A percentile compares a stretch with the other conserved stretches of the same genome.
Conservation (phyloP, 306 rosid genomes). For the Cucumis sativus region Cucumber_9930_V3 NC_026659.2:27567001-27567500, state of each 20-base stretch:
- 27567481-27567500: conserved; percentile 58
- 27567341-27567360: background rate
- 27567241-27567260: background rate
- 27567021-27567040: background rate
- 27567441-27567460: conserved; percentile 31
- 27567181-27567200: background rate
- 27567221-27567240: background rate
- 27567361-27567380: background rate
- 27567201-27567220: background rate
- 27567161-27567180: background rate
- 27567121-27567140: background rate
- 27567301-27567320: background rate
- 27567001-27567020: background rate
- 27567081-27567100: background rate
- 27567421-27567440: background rate
- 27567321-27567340: background rate
- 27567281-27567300: background rate
- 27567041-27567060: background rate
- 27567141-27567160: background rate
- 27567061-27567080: background rate
- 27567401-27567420: background rate
- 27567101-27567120: background rate
- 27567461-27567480: conserved; percentile 46
- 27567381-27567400: background rate
- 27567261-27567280: background rate